Evolutionary conservation across 1,284 basidiomycete species (phyloP).

Genomic region (Microbotryum silenes-acaulis): DNA sequence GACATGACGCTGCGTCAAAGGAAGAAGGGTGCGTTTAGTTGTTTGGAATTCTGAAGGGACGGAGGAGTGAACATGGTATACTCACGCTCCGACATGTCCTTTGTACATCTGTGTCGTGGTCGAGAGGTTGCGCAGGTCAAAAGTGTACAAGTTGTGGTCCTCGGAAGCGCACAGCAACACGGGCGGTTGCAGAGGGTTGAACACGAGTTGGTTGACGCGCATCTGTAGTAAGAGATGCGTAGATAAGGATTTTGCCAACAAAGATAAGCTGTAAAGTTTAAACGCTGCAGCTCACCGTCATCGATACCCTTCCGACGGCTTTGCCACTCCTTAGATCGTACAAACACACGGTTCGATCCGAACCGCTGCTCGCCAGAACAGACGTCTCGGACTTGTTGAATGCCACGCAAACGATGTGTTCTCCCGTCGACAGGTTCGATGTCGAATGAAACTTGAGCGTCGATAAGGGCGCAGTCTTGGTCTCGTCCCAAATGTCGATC

Average conservation of each 20-base stretch:
- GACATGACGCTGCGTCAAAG: conserved; percentile 36
- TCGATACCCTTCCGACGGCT: conserved; percentile 79
- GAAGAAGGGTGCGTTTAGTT: not conserved
- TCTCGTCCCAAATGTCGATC: conserved; percentile 98
- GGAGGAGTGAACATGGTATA: conserved; percentile 1
- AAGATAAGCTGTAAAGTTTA: conserved; percentile 4
- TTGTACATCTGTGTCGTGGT: conserved; percentile 92
- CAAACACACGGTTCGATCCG: conserved; percentile 87
- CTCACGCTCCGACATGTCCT: conserved; percentile 82
- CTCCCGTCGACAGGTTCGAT: conserved; percentile 72
- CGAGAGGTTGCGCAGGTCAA: conserved; percentile 81
- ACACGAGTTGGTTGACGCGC: conserved; percentile 70
- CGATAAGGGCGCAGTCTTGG: conserved; percentile 55
- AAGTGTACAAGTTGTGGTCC: conserved; percentile 97
- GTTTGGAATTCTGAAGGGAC: not conserved
- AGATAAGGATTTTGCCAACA: not conserved
- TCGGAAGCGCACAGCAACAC: conserved; percentile 86
- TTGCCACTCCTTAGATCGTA: conserved; percentile 96
- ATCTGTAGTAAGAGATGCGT: conserved; percentile 23
- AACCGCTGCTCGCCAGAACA: conserved; percentile 85
- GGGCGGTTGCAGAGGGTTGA: conserved; percentile 94
- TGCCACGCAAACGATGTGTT: conserved; percentile 70
- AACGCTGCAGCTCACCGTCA: conserved; percentile 56
- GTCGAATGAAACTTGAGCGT: conserved; percentile 56
- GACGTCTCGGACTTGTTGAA: conserved; percentile 93